A percentile compares a stretch with the other conserved stretches of the same genome.
These are phyloP conservation scores for Clathrus columnatus DNA, from an alignment of 768 basidiomycete species.

Conservation along the genomic window DNA sequence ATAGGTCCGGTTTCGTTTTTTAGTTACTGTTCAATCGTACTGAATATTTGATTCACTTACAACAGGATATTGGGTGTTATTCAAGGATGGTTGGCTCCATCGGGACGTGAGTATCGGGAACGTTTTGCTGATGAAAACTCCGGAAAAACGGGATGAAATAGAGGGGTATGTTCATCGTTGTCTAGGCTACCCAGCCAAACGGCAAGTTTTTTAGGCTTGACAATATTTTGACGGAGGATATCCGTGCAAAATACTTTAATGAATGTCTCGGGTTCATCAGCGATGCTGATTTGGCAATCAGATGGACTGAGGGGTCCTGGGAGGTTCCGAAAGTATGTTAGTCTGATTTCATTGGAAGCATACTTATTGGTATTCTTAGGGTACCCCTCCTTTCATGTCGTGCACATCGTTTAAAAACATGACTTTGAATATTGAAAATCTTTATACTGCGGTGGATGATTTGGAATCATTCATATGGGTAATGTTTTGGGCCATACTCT, in stretches of 20 bases:
- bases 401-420: not conserved
- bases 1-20: constrained; percentile 4
- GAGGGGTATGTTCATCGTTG: not conserved
- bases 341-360: not conserved
- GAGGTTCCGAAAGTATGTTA: not conserved
- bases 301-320: not conserved
- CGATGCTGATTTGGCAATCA: not conserved
- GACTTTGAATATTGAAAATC: not conserved
- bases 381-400: not conserved
- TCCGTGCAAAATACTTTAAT: not conserved
- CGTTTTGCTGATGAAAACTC: constrained; percentile 5
- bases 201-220: too few relatives aligned
- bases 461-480: constrained; percentile 4
- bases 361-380: not conserved
- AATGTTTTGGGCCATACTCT: not conserved
- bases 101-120: constrained; percentile 9
- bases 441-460: not conserved
- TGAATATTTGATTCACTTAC: not conserved
- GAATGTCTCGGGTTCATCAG: not conserved
- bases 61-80: constrained; percentile 4
- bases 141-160: not conserved
- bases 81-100: constrained; percentile 4
- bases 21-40: not conserved
- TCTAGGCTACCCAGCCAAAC: too few relatives aligned
- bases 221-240: too few relatives aligned